Conservation (phyloP, 2,329 filamentous ascomycete genomes). For the Alternaria tenuissima region DNA sequence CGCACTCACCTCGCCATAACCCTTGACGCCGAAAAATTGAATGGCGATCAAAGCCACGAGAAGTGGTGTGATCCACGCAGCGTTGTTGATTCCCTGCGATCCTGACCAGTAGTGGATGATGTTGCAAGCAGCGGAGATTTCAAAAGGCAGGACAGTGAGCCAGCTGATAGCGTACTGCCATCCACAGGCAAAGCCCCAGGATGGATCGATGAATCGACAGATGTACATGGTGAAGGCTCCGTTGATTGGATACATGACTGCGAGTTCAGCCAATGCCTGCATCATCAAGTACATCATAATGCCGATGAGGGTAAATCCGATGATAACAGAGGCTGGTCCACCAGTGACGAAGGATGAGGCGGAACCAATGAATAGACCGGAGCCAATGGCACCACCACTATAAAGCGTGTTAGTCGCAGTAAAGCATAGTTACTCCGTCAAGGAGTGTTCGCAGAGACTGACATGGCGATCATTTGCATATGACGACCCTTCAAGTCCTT, state of each 20-base stretch:
- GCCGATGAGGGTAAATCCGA: slow-evolving; percentile 11
- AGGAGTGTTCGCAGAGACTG: neutral
- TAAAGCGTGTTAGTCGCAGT: neutral
- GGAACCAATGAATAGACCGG: slow-evolving; percentile 66
- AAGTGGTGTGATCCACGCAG: slow-evolving; percentile 46
- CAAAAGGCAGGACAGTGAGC: slow-evolving; percentile 44
- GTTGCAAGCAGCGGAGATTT: slow-evolving; percentile 46
- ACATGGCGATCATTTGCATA: slow-evolving; percentile 66
- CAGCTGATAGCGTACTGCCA: slow-evolving; percentile 48
- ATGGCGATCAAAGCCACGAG: slow-evolving; percentile 35
- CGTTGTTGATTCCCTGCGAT: slow-evolving; percentile 6
- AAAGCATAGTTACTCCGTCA: neutral
- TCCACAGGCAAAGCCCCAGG: slow-evolving; percentile 48
- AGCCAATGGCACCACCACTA: slow-evolving; percentile 63
- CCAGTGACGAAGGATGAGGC: slow-evolving; percentile 40
- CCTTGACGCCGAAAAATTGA: slow-evolving; percentile 46
- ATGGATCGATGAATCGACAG: slow-evolving; percentile 54
- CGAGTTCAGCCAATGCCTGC: slow-evolving; percentile 53
- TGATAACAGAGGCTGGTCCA: slow-evolving; percentile 24
- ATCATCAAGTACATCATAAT: slow-evolving; percentile 37
- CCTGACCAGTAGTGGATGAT: slow-evolving; percentile 43
- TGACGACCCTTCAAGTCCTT: slow-evolving; percentile 56
- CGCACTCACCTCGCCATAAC: slow-evolving; percentile 49
- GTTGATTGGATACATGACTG: slow-evolving; percentile 53
- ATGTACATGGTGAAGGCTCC: slow-evolving; percentile 54